Evolutionary conservation across 2,329 filamentous ascomycete genomes (phyloP), one percentile per base, ranked within the genome.

Genomic region (Fusarium chuoi): DNA sequence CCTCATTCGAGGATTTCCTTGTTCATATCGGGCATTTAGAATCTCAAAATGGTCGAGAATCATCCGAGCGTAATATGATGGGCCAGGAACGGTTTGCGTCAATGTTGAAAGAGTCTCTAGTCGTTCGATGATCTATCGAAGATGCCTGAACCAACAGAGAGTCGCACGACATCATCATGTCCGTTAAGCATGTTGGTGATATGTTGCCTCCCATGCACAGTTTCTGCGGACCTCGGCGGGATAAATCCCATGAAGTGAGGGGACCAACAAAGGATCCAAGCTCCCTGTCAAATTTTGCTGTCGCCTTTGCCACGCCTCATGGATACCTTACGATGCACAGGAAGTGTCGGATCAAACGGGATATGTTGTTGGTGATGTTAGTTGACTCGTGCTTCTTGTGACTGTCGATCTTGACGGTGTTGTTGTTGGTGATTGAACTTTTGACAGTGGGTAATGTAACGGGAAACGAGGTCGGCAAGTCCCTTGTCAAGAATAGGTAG

Each of bases 101-200:
- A 13, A 41, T 62, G 28, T 56, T 62, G n/a, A 18, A 54, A 51
- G 35, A 20, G 26, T 35, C 15, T 45, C 46, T 26, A 38, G 33
- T 75, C 57, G 45, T 73, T 73, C 68, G 61, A 67, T 56, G 35
- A 49, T 52, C 46, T 51, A 72, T 48, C 28, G 26, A 60, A 36
- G 49, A 33, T 49, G 35, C 46, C 33, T 28, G 41, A 24, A 44
- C 46, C 42, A 48, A 54, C 56, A 28, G 46, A 49, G 42, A 70
- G 59, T 73, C 55, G 65, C 69, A 68, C 71, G 59, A 72, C 49
- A 69, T 59, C 46, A 35, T 59, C 44, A 45, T 33, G 38, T 17
- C 33, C 46, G 35, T 51, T 38, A 35, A 46, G 39, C 39, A 45
- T 73, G 66, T 74, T 74, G 71, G 71, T 74, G 71, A 74, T 75